phyloP scores from a whole-genome alignment of 176 grass and related monocot species.

The Cocos nucifera region DNA sequence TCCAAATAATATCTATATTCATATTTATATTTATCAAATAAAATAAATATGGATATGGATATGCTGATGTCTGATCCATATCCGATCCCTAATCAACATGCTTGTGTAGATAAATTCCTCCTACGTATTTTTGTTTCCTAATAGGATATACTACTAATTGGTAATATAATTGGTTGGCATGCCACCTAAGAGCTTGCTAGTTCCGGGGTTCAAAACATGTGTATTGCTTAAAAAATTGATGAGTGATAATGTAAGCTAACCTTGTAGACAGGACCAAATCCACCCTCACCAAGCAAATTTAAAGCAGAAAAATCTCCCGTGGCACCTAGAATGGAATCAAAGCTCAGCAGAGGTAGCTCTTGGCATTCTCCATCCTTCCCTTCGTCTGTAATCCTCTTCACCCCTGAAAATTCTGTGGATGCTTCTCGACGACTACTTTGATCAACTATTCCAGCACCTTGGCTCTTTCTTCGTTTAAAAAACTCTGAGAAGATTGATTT shows the following conservation, averaged over 20 bases:
- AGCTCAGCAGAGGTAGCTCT: constrained; percentile 55
- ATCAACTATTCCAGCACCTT: constrained; percentile 1
- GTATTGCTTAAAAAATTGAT: neutral
- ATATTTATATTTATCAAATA: too few relatives aligned
- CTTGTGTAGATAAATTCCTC: too few relatives aligned
- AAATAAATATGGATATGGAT: too few relatives aligned
- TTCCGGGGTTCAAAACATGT: too few relatives aligned
- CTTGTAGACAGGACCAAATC: constrained; percentile 91
- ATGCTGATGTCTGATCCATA: too few relatives aligned
- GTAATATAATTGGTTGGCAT: too few relatives aligned
- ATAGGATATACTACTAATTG: too few relatives aligned
- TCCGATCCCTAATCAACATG: too few relatives aligned
- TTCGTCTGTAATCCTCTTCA: constrained; percentile 28
- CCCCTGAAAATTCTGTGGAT: constrained; percentile 29
- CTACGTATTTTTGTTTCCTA: too few relatives aligned
- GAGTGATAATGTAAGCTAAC: constrained; percentile 10
- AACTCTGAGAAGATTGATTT: neutral
- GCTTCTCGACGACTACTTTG: constrained; percentile 1
- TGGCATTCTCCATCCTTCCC: constrained; percentile 29
- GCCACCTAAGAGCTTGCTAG: too few relatives aligned
- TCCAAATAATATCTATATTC: too few relatives aligned
- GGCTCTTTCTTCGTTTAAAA: neutral
- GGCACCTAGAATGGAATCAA: constrained; percentile 38
- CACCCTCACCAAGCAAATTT: constrained; percentile 82
- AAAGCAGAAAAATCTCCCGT: constrained; percentile 46